Percentiles rank a stretch among this genome's conserved stretches.
phyloP scores from a whole-genome alignment of 306 rosid species.

The Lablab purpureus region DNA sequence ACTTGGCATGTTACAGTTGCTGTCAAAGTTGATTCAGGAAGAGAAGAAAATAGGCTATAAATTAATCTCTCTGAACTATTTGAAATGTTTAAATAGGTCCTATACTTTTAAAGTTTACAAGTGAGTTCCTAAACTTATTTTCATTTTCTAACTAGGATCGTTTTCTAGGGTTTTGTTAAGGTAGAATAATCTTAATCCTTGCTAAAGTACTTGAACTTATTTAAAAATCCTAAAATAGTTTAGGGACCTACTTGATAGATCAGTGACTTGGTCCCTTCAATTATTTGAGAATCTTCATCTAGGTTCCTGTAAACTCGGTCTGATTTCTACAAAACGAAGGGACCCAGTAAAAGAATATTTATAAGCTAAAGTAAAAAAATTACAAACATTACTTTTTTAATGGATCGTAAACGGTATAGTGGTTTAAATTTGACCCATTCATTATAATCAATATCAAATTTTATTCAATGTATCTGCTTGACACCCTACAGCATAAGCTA shows the following conservation, averaged over 20 bases:
- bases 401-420: neutral
- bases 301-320: neutral
- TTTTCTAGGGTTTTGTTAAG: neutral
- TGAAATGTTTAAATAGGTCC: too few relatives aligned
- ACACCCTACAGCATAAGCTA: neutral
- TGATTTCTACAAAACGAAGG: too few relatives aligned
- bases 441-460: neutral
- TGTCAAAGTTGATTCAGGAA: too few relatives aligned
- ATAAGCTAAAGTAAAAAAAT: too few relatives aligned
- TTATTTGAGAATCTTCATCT: neutral
- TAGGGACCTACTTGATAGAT: neutral
- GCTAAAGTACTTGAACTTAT: neutral
- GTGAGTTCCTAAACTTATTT: too few relatives aligned
- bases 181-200: neutral
- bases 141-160: neutral
- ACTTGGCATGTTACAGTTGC: too few relatives aligned
- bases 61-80: too few relatives aligned
- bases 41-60: too few relatives aligned
- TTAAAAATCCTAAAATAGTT: too few relatives aligned
- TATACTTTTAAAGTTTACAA: too few relatives aligned
- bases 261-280: neutral
- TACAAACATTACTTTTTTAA: neutral
- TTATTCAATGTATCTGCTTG: neutral
- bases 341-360: too few relatives aligned
- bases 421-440: neutral